phyloP scores from a whole-genome alignment of 176 grass and related monocot species.

The Aegilops sharonensis region DNA sequence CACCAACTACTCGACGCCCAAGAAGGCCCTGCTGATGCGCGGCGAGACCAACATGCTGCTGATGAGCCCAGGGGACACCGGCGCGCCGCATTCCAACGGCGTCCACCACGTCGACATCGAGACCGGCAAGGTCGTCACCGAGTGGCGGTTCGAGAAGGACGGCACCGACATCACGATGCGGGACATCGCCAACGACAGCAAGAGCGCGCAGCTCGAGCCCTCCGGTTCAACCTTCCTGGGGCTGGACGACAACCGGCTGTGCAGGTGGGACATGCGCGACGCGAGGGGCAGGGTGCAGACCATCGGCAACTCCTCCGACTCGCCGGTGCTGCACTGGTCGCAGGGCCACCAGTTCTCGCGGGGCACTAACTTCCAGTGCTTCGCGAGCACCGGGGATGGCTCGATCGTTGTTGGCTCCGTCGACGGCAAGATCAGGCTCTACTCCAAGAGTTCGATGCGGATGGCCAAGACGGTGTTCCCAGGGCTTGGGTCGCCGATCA shows the following conservation, averaged over 20 bases:
- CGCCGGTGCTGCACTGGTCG: constrained; percentile 73
- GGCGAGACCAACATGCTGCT: constrained; percentile 85
- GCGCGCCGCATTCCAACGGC: constrained; percentile 38
- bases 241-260: constrained; percentile 78
- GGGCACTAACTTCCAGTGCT: constrained; percentile 91
- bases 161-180: constrained; percentile 73
- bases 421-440: constrained; percentile 89
- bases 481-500: constrained; percentile 80
- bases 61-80: constrained; percentile 64
- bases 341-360: constrained; percentile 88
- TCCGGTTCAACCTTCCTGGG: constrained; percentile 87
- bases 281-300: constrained; percentile 75
- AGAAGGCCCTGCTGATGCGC: constrained; percentile 78
- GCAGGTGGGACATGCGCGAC: constrained; percentile 93
- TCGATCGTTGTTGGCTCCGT: constrained; percentile 81
- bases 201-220: constrained; percentile 75
- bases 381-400: constrained; percentile 86
- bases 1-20: constrained; percentile 34
- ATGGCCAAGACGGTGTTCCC: constrained; percentile 95
- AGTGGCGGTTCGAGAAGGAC: constrained; percentile 93
- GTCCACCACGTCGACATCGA: constrained; percentile 85
- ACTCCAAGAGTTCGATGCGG: constrained; percentile 78
- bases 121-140: constrained; percentile 72
- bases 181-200: constrained; percentile 83
- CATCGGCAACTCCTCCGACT: constrained; percentile 55